Conservation (phyloP, 2,329 filamentous ascomycete genomes). For the Bertia moriformis region DNA sequence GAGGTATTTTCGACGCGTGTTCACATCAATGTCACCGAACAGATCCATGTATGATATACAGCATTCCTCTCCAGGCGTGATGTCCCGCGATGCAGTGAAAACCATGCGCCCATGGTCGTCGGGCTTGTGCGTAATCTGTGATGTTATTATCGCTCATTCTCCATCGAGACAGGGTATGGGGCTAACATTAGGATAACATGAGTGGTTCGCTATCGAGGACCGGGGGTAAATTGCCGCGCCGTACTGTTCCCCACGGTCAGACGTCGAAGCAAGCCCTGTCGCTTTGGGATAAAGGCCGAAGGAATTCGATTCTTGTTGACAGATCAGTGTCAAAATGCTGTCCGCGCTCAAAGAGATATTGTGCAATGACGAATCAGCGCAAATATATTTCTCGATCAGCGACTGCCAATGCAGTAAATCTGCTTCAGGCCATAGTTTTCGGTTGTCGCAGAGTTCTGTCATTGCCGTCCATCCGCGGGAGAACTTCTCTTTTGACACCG, state of each 20-base stretch:
- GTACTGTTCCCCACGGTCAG: slow-evolving; percentile 4
- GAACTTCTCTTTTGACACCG: no score
- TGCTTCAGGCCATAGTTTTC: no score
- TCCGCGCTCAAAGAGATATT: no score
- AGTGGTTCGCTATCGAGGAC: slow-evolving; percentile 6
- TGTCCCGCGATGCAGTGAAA: slow-evolving; percentile 4
- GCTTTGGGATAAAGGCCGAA: slow-evolving; percentile 6
- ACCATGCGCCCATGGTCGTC: slow-evolving; percentile 3
- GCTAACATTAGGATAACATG: slow-evolving; percentile 6
- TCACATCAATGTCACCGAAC: slow-evolving; percentile 2
- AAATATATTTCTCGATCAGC: no score
- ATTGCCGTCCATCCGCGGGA: no score
- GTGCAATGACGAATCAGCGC: no score
- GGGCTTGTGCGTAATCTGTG: slow-evolving; percentile 4
- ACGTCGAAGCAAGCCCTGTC: slow-evolving; percentile 4
- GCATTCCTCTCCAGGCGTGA: slow-evolving; percentile 5
- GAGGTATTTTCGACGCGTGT: slow-evolving; percentile 3
- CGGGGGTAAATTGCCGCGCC: slow-evolving; percentile 5
- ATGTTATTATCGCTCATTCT: neutral
- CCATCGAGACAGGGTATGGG: neutral
- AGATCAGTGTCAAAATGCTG: slow-evolving; percentile 4
- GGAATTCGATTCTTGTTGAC: slow-evolving; percentile 5
- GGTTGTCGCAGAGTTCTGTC: no score
- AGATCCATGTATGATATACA: slow-evolving; percentile 6
- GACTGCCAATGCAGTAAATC: no score